These are phyloP conservation scores for Leptodontidium sp. DNA, from an alignment of 2,329 filamentous ascomycete genomes.

Conservation along the genomic window DNA sequence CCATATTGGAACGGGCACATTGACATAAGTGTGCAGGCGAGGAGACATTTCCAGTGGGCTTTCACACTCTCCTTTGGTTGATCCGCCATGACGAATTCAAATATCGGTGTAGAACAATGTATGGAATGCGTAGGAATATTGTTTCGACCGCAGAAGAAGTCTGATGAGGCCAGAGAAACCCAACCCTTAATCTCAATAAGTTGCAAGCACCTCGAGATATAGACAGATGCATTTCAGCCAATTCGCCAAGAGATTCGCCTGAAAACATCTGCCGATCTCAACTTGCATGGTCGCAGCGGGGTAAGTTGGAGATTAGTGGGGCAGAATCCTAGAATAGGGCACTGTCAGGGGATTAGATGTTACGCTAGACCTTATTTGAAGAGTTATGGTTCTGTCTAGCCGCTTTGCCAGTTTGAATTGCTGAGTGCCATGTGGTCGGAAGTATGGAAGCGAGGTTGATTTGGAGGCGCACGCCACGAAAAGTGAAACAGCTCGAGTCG, in stretches of 20 bases:
- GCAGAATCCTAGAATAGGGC: not conserved
- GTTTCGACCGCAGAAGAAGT: conserved; percentile 20
- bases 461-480: conserved; percentile 16
- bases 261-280: conserved; percentile 27
- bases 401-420: not conserved
- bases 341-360: conserved; percentile 11
- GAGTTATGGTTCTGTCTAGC: not conserved
- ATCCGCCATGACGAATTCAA: conserved; percentile 13
- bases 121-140: conserved; percentile 9
- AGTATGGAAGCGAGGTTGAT: conserved; percentile 24
- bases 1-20: conserved; percentile 40
- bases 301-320: conserved; percentile 24
- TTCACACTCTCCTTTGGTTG: conserved; percentile 21
- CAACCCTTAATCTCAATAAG: not conserved
- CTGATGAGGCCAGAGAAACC: conserved; percentile 4
- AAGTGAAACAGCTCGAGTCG: conserved; percentile 2
- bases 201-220: conserved; percentile 25
- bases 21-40: conserved; percentile 35
- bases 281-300: conserved; percentile 27
- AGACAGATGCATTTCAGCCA: conserved; percentile 14
- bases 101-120: conserved; percentile 10
- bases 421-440: conserved; percentile 23
- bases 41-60: conserved; percentile 36
- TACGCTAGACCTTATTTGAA: conserved; percentile 15
- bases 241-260: conserved; percentile 7